These are phyloP conservation scores for Cercospora zeae-maydis DNA, from an alignment of 2,329 filamentous ascomycete genomes.

Conservation along the genomic window DNA sequence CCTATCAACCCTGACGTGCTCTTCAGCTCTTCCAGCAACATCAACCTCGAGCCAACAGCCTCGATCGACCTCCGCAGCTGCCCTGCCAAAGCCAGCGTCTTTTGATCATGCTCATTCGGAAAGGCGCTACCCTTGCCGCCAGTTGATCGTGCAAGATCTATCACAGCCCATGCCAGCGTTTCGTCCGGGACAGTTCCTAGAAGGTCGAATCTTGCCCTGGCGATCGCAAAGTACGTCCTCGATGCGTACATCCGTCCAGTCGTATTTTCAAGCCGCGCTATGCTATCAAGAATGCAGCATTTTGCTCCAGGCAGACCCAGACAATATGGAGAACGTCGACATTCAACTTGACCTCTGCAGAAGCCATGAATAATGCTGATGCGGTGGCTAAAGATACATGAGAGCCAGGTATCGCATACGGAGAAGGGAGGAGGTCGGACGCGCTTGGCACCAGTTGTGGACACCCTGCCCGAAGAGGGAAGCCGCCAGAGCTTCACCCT, in stretches of 20 bases:
- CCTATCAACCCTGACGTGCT: no score
- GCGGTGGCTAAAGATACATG: not conserved
- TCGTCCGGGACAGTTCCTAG: not conserved
- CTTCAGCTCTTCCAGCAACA: no score
- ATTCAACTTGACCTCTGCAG: not conserved
- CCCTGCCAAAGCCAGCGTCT: not conserved
- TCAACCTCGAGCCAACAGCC: no score
- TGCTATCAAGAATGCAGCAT: not conserved
- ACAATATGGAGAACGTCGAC: not conserved
- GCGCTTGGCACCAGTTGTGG: not conserved
- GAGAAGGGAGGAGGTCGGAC: not conserved
- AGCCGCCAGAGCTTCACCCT: constrained; percentile 1
- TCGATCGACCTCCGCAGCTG: no score
- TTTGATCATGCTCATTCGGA: not conserved
- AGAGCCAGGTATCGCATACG: not conserved
- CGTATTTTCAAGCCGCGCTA: not conserved
- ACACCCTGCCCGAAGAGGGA: not conserved
- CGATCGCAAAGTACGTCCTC: not conserved
- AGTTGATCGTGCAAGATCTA: not conserved
- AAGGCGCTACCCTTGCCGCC: not conserved
- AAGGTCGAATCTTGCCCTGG: not conserved
- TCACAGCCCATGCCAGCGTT: not conserved
- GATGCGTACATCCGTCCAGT: not conserved
- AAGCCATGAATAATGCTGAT: not conserved
- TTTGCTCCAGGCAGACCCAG: not conserved